Base-by-base conservation (phyloP, 352 stramenopile genomes). In the Nothophytophthora sp. region DNA sequence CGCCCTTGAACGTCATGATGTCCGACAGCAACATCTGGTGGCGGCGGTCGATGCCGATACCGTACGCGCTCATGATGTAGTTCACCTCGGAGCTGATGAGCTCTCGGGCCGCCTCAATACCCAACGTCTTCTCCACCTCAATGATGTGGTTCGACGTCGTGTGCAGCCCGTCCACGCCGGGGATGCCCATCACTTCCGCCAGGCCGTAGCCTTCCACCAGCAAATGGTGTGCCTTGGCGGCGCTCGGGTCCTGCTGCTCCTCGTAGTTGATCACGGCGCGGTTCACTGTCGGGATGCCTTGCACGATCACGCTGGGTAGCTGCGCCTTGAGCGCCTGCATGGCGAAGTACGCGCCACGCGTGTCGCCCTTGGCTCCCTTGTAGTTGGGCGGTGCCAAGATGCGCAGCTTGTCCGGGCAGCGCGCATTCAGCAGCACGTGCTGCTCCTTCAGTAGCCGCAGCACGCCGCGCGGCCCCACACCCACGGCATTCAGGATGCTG, bases 141-240 rank as follows among this genome's bases (percentile, higher is more conserved):
- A 99, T 95, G 48, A 99, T 98, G 70, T 99, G 96, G 81, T 99
- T 99, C 10, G 96, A 99, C 46, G 85, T 97, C 5, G 96, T 99
- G 55, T 98, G 76, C 11, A 88, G 70, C 22, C 95, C 96, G 68
- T 99, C 96, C 16, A 99, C 93, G 23, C 97, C 97, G 2, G 95
- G 93, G 40, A 91, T 97, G 20, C 96, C 96, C 93, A 99, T 99
- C 2, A 99, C 97, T 65, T 99, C 95, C 8, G 92, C 78, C 20
- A 99, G 77, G 5, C 97, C 97, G 57, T 98, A 99, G 27, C 98
- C 98, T 73, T 99, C 98, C 9, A 99, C 97, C 9, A 99, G 81
- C 58, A 99, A 76, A 59, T 99, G 96, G 54, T 99, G 99, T 25
- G 71, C 63, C 58, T 94, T 91, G 27, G 53, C 51, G 13, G 64